Conservation (phyloP, 2,329 filamentous ascomycete genomes). For the Xylaria sp. region DNA sequence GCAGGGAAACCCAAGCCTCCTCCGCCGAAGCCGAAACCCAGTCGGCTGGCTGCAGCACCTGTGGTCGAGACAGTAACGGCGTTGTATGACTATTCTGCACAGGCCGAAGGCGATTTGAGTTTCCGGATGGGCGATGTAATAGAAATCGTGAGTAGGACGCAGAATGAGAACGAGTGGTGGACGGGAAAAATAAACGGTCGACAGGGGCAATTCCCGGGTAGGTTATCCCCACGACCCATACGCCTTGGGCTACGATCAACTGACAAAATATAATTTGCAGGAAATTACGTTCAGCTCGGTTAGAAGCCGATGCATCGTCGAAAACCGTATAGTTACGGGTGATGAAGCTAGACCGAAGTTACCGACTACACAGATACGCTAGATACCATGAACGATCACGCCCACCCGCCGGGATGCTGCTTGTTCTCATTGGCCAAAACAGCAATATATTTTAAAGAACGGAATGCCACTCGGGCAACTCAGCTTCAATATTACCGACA, state of each 20-base stretch:
- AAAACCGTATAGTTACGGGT: slow-evolving; percentile 11
- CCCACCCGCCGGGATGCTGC: not conserved
- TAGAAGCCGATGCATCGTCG: slow-evolving; percentile 31
- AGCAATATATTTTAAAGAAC: not conserved
- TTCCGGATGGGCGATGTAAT: slow-evolving; percentile 89
- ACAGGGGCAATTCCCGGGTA: slow-evolving; percentile 94
- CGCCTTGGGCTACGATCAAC: slow-evolving; percentile 8
- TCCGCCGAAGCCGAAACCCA: slow-evolving; percentile 76
- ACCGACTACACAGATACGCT: slow-evolving; percentile 6
- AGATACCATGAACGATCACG: slow-evolving; percentile 1
- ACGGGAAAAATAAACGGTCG: slow-evolving; percentile 78
- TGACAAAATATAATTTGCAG: slow-evolving; percentile 42
- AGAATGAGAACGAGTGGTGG: slow-evolving; percentile 98
- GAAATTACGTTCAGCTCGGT: slow-evolving; percentile 57
- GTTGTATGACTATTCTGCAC: slow-evolving; percentile 94
- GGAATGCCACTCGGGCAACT: not conserved
- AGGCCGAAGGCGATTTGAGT: slow-evolving; percentile 91
- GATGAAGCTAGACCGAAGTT: not conserved
- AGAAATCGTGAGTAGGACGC: slow-evolving; percentile 82
- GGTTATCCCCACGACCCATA: slow-evolving; percentile 38
- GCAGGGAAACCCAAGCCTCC: slow-evolving; percentile 73
- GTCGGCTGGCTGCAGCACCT: slow-evolving; percentile 68
- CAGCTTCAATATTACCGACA: not conserved
- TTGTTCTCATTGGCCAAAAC: not conserved
- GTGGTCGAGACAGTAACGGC: slow-evolving; percentile 82